Evolutionary conservation across 176 grass and related monocot species (phyloP), one percentile per base, ranked within the genome.

Genomic region (Thinopyrum elongatum): DNA sequence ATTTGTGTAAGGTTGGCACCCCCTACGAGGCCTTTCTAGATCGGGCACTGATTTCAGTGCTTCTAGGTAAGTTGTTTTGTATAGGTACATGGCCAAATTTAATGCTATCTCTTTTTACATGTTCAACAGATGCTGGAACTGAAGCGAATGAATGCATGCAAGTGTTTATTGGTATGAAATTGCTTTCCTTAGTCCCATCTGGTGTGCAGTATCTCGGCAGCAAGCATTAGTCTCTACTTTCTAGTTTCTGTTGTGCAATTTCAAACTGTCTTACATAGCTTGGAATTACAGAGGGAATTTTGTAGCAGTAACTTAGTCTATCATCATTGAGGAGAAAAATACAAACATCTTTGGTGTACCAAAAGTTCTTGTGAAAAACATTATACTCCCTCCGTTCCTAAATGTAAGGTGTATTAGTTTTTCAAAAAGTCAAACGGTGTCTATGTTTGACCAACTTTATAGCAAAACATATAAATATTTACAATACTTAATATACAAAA

Each of bases 91-190:
- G 42, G 7, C 21, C 9, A 63, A 62, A 31, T 79, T 75, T 84
- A 11, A 77, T 74, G 9, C 66, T 2, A 65, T 28, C 27, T 84
- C 33, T 72, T 80, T 53, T 71, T 74, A 83, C 33, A 8, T 86
- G 25, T 26, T 16, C 21, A 80, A 46, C 85, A 95, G 97, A 99
- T 94, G 35, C 85, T 87, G 97, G 97, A 68, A 59, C 94, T 29
- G 90, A 91, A 76, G 90, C 94, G 79, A 96, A 92, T 81, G 92
- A 94, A 23, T 96, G 94, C 84, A 91, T 99, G 35, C 88, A 94
- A 68, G 86, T 99, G 83, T 99, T 93, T 80, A 68, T 94, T 21
- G 97, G 97, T 99, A 91, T 72, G 70, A 14, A 38, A 30, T 51
- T 82, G 31, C 66, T 36, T 57, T 44, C 25, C 35, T 23, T 2